Conservation (phyloP, 208 protist species). For the Leishmania mexicana region DNA sequence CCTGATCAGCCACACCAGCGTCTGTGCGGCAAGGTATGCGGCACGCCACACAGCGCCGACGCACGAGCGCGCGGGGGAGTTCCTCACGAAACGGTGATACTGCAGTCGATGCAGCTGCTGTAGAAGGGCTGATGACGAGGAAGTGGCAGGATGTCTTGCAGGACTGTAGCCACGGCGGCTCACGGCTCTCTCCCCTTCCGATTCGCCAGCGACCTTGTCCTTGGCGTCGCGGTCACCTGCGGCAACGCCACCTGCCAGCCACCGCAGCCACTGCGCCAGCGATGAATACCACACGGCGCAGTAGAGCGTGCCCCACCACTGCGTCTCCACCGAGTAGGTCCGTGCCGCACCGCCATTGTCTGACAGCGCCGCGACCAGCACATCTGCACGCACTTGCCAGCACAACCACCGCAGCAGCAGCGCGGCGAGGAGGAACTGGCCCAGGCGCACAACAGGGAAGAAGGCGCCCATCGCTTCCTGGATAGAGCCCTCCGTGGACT, state of each 20-base stretch:
- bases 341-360: neutral
- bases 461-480: constrained; percentile 14
- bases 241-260: neutral
- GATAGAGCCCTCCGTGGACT: constrained; percentile 12
- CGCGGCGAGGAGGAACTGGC: constrained; percentile 20
- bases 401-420: constrained; percentile 31
- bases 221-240: neutral
- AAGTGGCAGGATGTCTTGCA: neutral
- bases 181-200: neutral
- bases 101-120: neutral
- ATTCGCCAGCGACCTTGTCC: neutral
- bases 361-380: neutral
- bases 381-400: constrained; percentile 8
- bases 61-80: neutral
- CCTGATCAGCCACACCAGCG: constrained; percentile 13
- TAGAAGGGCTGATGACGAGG: neutral
- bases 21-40: neutral
- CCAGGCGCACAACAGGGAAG: constrained; percentile 17
- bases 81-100: neutral
- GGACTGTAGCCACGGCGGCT: neutral
- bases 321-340: constrained; percentile 3
- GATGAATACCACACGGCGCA: constrained; percentile 9
- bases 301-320: constrained; percentile 14
- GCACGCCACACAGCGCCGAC: neutral
- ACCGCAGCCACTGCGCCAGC: neutral